A percentile compares a stretch with the other conserved stretches of the same genome.
These are phyloP conservation scores for Cephalotrichum gorgonifer DNA, from an alignment of 2,329 filamentous ascomycete species.

Conservation along the genomic window DNA sequence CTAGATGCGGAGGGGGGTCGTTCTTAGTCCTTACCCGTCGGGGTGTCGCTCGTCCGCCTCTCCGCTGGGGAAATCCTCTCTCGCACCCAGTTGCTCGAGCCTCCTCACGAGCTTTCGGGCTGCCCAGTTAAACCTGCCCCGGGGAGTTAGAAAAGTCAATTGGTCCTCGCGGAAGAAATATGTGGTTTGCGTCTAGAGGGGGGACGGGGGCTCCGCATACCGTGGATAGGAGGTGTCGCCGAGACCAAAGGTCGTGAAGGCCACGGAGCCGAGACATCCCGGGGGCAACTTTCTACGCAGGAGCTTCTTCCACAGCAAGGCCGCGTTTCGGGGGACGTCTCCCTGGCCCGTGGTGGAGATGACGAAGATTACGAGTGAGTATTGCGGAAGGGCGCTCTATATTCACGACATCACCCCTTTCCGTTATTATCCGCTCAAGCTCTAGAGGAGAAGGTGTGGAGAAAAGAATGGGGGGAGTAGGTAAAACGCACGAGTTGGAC, in stretches of 20 bases:
- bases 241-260: constrained; percentile 79
- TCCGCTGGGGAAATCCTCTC: constrained; percentile 63
- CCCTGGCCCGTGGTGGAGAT: constrained; percentile 92
- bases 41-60: constrained; percentile 92
- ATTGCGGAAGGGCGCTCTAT: constrained; percentile 39
- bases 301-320: constrained; percentile 75
- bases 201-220: constrained; percentile 53
- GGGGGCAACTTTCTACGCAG: constrained; percentile 67
- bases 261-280: constrained; percentile 55
- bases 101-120: constrained; percentile 80
- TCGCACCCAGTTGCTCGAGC: constrained; percentile 72
- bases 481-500: constrained; percentile 56
- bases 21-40: constrained; percentile 59
- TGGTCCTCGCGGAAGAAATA: too few relatives aligned
- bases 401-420: neutral
- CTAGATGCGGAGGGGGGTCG: neutral
- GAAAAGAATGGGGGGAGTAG: neutral
- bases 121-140: constrained; percentile 95
- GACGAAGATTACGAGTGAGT: constrained; percentile 62
- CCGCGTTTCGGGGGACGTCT: constrained; percentile 77
- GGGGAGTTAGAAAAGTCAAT: too few relatives aligned
- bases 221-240: constrained; percentile 93
- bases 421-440: neutral
- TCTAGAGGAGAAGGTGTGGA: neutral
- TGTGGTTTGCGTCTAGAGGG: too few relatives aligned